Base-by-base conservation (phyloP, 2,329 filamentous ascomycete genomes). In the Huntiella savannae region DNA sequence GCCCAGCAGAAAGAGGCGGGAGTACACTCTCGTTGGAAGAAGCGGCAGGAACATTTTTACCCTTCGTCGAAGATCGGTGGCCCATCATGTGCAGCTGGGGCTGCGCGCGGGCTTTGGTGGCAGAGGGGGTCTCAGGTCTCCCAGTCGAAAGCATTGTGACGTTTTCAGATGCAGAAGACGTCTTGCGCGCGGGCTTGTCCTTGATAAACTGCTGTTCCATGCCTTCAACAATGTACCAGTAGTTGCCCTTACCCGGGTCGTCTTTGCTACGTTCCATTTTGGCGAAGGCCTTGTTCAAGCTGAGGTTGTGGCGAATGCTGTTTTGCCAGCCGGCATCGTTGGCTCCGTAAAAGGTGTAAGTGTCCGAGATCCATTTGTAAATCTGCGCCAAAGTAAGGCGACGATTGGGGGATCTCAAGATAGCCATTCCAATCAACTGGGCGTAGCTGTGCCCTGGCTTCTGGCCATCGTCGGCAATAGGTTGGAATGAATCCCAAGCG, bases 281-380 rank as follows among this genome's bases (percentile, higher is more conserved):
- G 59, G 87, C 78, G 58, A 96, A 96, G 40, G 83, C 84, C 64
- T 96, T 96, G 69, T 95, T 93, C 39, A 98, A 69, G 58, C 87
- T 95, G 33, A 98, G 75, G 55, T 98, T 98, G 63, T 98, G 91
- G 33, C 91, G 82, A 60, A 98, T 98, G 65, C 91, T 96, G 62
- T 98, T 98, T 63, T 96, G 88, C 91, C 91, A 98, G 52, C 91
- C 88, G 8, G 82, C 77, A 55, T 95, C 86, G 47, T 79, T 74
- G 38, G 77, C 73, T 54, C 75, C 79, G 66, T 96, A 98, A 63
- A 88, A 95, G 4, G 75, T 78, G 59, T 82, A 96, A 13, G 80
- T 87, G 59, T 92, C 84, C n/a, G 85, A 92, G 55, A 98, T 96
- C 88, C 91, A 98, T 59, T 93, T 94, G 71, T 96, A 98, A 54